Percentiles rank a stretch among this genome's conserved stretches.
phyloP scores from a whole-genome alignment of 257 asterid species.

The Cruciata laevipes region DNA sequence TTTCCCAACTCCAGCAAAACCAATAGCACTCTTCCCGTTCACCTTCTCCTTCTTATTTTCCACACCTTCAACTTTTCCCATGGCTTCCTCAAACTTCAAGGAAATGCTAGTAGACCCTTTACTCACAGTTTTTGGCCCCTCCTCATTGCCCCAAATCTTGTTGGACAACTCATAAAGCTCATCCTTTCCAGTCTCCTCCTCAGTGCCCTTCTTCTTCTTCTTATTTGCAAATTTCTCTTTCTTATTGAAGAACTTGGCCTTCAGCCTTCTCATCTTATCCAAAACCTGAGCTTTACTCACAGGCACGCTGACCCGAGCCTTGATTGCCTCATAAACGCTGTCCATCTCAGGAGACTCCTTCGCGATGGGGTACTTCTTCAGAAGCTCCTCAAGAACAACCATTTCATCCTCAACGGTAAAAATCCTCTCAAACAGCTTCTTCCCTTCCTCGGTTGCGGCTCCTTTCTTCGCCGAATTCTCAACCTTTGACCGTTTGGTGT shows the following conservation, averaged over 20 bases:
- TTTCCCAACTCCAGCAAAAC: not conserved
- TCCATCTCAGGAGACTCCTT: too few relatives aligned
- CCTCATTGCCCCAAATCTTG: constrained; percentile 43
- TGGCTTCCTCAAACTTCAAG: constrained; percentile 4
- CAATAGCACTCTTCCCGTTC: constrained; percentile 9
- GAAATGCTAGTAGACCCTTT: not conserved
- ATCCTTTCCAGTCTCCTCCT: constrained; percentile 11
- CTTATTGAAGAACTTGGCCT: constrained; percentile 31
- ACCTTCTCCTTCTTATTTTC: constrained; percentile 2
- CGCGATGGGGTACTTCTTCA: too few relatives aligned
- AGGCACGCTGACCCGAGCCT: too few relatives aligned
- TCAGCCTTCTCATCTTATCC: constrained; percentile 45
- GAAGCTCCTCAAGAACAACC: too few relatives aligned
- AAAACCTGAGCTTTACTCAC: too few relatives aligned
- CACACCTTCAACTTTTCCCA: constrained; percentile 16
- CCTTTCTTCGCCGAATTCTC: too few relatives aligned
- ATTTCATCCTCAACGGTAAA: too few relatives aligned
- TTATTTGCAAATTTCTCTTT: constrained; percentile 36
- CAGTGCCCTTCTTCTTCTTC: constrained; percentile 31
- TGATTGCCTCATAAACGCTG: too few relatives aligned
- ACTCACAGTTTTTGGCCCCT: constrained; percentile 24
- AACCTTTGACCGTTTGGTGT: too few relatives aligned
- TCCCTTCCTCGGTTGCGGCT: too few relatives aligned
- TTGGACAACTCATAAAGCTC: constrained; percentile 36
- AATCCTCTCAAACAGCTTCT: too few relatives aligned